Percentiles rank a stretch among this genome's conserved stretches.
Evolutionary conservation across 176 grass and related monocot species (phyloP).

Genomic region (Lolium perenne): DNA sequence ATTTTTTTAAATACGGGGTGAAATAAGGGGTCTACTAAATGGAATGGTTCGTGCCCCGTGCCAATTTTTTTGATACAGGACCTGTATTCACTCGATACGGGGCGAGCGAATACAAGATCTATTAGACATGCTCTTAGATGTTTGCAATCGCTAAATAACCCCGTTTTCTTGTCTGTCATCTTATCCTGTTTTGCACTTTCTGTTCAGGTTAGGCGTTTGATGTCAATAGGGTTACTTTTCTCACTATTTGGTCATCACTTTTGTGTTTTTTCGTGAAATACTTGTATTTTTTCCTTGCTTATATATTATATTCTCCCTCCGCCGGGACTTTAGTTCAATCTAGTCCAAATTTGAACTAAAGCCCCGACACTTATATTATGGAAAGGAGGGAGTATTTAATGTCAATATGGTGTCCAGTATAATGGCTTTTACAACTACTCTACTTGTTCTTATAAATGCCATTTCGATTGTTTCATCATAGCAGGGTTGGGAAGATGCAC

Average conservation of each 20-base stretch:
- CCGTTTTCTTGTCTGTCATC: neutral
- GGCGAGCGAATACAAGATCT: too few relatives aligned
- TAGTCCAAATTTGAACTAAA: too few relatives aligned
- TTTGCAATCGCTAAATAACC: neutral
- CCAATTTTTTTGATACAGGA: too few relatives aligned
- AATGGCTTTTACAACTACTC: neutral
- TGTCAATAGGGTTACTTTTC: neutral
- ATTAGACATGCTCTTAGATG: too few relatives aligned
- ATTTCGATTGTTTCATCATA: neutral
- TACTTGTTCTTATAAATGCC: neutral
- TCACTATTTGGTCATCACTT: neutral
- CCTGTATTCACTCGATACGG: too few relatives aligned
- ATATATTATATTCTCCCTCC: neutral
- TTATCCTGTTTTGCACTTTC: neutral
- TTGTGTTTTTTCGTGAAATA: neutral
- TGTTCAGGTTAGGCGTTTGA: conserved; percentile 4
- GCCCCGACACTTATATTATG: too few relatives aligned
- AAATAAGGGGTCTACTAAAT: too few relatives aligned
- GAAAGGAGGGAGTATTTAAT: too few relatives aligned
- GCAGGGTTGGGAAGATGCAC: neutral
- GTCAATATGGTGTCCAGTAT: neutral
- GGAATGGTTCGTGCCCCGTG: too few relatives aligned
- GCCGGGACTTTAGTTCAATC: too few relatives aligned
- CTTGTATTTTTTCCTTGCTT: neutral
- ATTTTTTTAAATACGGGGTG: too few relatives aligned